Evolutionary conservation across 1,284 basidiomycete genomes (phyloP).

Genomic region (Omphalotus olearius): DNA sequence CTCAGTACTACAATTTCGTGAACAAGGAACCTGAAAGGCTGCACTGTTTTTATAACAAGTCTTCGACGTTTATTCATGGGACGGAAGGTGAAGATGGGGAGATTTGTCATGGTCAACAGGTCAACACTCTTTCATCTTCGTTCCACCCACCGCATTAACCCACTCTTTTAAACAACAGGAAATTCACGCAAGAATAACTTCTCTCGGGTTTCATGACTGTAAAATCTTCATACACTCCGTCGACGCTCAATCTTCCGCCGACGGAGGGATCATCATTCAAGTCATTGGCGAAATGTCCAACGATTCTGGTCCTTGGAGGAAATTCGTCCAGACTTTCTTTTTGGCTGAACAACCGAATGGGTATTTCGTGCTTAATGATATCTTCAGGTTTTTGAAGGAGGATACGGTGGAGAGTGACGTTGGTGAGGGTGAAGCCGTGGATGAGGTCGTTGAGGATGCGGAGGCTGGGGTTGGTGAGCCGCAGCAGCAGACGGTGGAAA

Average conservation of each 20-base stretch:
- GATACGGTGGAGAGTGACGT: constrained; percentile 83
- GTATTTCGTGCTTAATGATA: constrained; percentile 99
- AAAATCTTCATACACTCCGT: constrained; percentile 98
- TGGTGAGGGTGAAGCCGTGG: constrained; percentile 36
- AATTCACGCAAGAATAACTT: constrained; percentile 94
- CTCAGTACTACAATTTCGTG: constrained; percentile 96
- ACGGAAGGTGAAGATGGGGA: constrained; percentile 92
- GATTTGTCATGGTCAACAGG: constrained; percentile 90
- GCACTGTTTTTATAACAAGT: constrained; percentile 99
- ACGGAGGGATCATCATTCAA: constrained; percentile 97
- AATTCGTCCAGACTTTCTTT: constrained; percentile 99
- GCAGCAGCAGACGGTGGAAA: not conserved
- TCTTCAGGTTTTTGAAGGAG: constrained; percentile 99
- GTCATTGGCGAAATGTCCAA: constrained; percentile 99
- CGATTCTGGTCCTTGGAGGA: constrained; percentile 87
- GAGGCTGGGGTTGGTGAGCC: constrained; percentile 21
- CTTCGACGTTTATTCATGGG: constrained; percentile 94
- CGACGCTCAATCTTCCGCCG: constrained; percentile 90
- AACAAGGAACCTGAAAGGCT: constrained; percentile 96
- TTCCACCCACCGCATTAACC: constrained; percentile 1
- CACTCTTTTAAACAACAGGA: constrained; percentile 53
- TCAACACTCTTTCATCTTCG: no score
- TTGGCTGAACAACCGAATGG: constrained; percentile 98
- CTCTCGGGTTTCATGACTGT: constrained; percentile 93
- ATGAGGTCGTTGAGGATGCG: constrained; percentile 23